Evolutionary conservation across 176 grass and related monocot species (phyloP), one percentile per base, ranked within the genome.

Genomic region (Eleusine coracana): DNA sequence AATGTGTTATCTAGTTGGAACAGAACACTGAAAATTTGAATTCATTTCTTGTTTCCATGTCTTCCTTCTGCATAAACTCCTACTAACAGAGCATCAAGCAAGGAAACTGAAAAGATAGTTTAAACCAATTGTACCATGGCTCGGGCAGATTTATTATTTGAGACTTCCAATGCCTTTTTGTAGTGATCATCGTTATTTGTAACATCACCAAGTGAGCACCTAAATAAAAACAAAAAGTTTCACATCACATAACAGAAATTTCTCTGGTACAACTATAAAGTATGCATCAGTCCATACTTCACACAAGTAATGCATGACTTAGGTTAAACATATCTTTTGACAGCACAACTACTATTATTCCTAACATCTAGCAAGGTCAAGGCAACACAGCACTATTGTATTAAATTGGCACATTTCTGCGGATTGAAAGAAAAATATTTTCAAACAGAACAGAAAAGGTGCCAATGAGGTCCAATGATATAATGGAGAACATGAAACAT

Each of bases 191-290:
- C 96, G 59, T 86, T 91, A 52, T 80, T 92, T 88, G 92, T 93
- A 42, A 89, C 96, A 68, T 98, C 96, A 66, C 96, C 96, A 68
- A 98, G 90, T 71, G 96, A 98, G 88, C 92, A 98, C 96, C 96
- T 98, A 76, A 13, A 89, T 65, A 71, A 31, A 81, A 91, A 75
- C 36, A 72, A 91, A 75, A 25, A 72, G 6, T 52, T 50, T 67
- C 73, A 44, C 45, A 71, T 86, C 37, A 58, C 40, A 42, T 25
- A 41, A 41, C 31, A 88, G 12, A 50, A 25, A 65, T 37, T 27
- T 55, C n/a, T 31, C 15, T 16, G 21, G 16, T 39, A 54, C 13
- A 36, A 55, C 4, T 5, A 29, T 29, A 67, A 55, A 45, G 55
- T 12, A 58, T 68, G 42, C 25, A 48, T 12, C 1, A 48, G 51